Base-by-base conservation (phyloP, 2,329 filamentous ascomycete genomes). In the Ophiostoma montium region DNA sequence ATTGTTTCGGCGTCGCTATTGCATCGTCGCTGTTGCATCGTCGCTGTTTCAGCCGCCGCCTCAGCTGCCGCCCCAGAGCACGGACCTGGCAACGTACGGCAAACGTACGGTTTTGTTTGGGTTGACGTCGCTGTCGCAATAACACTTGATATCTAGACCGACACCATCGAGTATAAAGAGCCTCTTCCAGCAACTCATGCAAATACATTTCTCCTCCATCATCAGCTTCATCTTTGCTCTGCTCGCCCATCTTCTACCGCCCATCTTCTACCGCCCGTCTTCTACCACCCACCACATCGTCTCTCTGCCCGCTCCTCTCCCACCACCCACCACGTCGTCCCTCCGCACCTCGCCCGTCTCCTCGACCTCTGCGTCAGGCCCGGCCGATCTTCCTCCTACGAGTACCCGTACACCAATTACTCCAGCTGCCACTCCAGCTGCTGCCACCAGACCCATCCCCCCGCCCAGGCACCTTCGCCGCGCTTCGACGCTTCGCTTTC, bases 401-500 rank as follows among this genome's bases (percentile, higher is more conserved):
- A 23, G 13, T n/a, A 15, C 30, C 3, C 18, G 27, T 8, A 33
- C 5, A 15, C 10, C 5, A 33, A 4, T 4, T 1, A 47, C 7
- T 42, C 23, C 48, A 27, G 15, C 35, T 21, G 32, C 48, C 23
- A 21, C 48, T 12, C 8, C 48, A 21, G 21, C 48, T 10, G 10
- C 46, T 11, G 2, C 46, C 12, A 32, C 33, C 21, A 49, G 48
- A 10, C 18, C 50, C 32, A 35, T 7, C 49, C 10, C 21, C 46
- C 51, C 18, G 49, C 46, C 6, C 43, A 27, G 47, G 31, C 54
- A 54, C 13, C 23, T 52, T 30, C 54, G 54, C 18, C 21, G 54
- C 18, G 49, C 54, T 5, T 55, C 54, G 6, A 54, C 54, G 11
- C 52, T 54, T 31, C 54, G 54, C 13, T 54, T 55, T 38, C 54